Evolutionary conservation across 2,329 filamentous ascomycete species (phyloP).

Genomic region (Fusarium circinatum): DNA sequence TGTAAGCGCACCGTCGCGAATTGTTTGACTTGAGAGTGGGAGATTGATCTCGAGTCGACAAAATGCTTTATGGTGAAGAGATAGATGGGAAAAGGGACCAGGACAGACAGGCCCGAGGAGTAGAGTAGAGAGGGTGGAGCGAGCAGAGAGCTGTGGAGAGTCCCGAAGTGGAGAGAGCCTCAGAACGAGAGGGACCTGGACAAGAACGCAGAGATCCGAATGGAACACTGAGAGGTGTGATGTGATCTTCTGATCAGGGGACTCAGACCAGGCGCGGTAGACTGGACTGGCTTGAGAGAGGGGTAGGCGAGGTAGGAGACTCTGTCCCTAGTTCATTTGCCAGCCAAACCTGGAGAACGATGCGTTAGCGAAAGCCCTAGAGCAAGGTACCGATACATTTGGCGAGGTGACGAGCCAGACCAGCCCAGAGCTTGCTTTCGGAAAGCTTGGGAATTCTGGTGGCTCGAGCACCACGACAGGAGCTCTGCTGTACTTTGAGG

Average conservation of each 20-base stretch:
- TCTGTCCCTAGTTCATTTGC: slow-evolving; percentile 35
- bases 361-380: slow-evolving; percentile 39
- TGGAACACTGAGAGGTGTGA: slow-evolving; percentile 28
- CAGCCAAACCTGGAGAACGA: slow-evolving; percentile 39
- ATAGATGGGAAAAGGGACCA: slow-evolving; percentile 4
- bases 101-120: not conserved
- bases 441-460: slow-evolving; percentile 27
- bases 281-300: slow-evolving; percentile 18
- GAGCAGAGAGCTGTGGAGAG: slow-evolving; percentile 28
- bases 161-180: slow-evolving; percentile 33
- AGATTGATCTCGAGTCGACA: slow-evolving; percentile 28
- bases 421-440: slow-evolving; percentile 26
- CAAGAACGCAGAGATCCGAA: slow-evolving; percentile 26
- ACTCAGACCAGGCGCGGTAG: slow-evolving; percentile 2
- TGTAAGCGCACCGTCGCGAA: slow-evolving; percentile 28
- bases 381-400: slow-evolving; percentile 40
- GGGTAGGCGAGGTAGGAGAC: slow-evolving; percentile 31
- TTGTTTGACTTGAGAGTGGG: slow-evolving; percentile 15
- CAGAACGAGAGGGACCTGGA: slow-evolving; percentile 6
- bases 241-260: slow-evolving; percentile 37
- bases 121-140: slow-evolving; percentile 23
- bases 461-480: slow-evolving; percentile 20
- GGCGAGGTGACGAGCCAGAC: slow-evolving; percentile 1
- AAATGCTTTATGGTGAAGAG: slow-evolving; percentile 30
- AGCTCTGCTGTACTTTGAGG: slow-evolving; percentile 7